Conservation (phyloP, 495 filamentous ascomycete species). For the Tuber melanosporum region DNA sequence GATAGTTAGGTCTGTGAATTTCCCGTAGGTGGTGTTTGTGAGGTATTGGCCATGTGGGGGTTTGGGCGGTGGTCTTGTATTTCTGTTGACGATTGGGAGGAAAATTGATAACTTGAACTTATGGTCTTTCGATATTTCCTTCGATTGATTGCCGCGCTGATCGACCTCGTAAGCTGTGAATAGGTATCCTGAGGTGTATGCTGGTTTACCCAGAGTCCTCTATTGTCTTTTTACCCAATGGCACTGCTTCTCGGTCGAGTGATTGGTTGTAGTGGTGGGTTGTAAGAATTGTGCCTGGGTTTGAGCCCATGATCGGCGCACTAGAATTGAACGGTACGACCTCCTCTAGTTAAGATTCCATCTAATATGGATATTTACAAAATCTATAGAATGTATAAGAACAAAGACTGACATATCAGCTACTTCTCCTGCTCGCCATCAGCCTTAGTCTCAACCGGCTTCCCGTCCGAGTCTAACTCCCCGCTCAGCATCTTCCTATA, state of each 20-base stretch:
- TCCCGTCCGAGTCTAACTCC: conserved; percentile 7
- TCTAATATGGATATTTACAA: neutral
- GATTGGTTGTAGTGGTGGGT: neutral
- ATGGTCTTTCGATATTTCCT: neutral
- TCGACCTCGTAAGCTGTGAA: neutral
- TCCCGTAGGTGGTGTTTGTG: too few species aligned
- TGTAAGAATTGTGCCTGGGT: neutral
- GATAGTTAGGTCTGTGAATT: too few species aligned
- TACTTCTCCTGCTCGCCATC: conserved; percentile 13
- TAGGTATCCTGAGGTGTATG: neutral
- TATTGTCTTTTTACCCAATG: neutral
- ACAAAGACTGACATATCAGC: neutral
- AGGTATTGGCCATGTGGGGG: too few species aligned
- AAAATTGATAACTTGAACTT: neutral
- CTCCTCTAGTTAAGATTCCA: neutral
- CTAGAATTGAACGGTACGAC: neutral
- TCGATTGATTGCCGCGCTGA: neutral
- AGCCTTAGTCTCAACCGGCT: neutral
- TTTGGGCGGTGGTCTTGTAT: neutral
- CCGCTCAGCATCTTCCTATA: conserved; percentile 37
- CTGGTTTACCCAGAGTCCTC: neutral
- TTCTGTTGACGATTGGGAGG: neutral
- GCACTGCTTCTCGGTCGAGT: neutral
- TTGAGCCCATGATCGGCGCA: neutral
- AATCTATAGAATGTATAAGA: neutral